A percentile compares a stretch with the other conserved stretches of the same genome.
These are phyloP conservation scores for Diaporthe velutina DNA, from an alignment of 2,329 filamentous ascomycete genomes.

Conservation along the genomic window DNA sequence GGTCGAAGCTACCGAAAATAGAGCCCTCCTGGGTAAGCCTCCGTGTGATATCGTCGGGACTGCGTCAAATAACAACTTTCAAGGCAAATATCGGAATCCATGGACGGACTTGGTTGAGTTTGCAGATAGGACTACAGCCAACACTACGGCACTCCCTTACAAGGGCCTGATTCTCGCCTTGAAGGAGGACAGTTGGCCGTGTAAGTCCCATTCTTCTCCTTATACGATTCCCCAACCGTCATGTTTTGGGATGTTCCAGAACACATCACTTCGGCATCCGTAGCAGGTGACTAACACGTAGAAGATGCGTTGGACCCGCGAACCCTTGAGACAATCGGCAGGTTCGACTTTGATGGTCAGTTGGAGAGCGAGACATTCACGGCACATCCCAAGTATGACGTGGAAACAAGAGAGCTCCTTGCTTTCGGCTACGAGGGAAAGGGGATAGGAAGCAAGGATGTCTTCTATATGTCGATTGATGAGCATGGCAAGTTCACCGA, in stretches of 20 bases:
- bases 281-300: too few species aligned
- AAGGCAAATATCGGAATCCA: slow-evolving; percentile 6
- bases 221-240: too few species aligned
- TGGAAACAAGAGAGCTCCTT: slow-evolving; percentile 1
- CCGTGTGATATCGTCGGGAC: neutral
- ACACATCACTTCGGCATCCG: too few species aligned
- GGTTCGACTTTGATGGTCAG: neutral
- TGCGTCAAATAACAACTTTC: neutral
- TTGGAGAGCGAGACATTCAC: slow-evolving; percentile 7
- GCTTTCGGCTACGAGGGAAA: neutral
- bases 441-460: neutral
- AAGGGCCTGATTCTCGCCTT: neutral
- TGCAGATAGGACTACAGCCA: neutral
- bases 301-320: slow-evolving; percentile 3
- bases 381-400: slow-evolving; percentile 7
- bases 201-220: too few species aligned
- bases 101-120: slow-evolving; percentile 13
- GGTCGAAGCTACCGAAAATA: neutral
- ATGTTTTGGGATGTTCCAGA: too few species aligned
- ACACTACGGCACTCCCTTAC: neutral
- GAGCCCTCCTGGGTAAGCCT: neutral
- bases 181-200: slow-evolving; percentile 1
- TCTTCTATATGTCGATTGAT: slow-evolving; percentile 3
- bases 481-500: slow-evolving; percentile 6
- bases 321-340: slow-evolving; percentile 1